Conservation (phyloP, 108 stramenopile genomes). For the Nannochloropsis gaditana region DNA sequence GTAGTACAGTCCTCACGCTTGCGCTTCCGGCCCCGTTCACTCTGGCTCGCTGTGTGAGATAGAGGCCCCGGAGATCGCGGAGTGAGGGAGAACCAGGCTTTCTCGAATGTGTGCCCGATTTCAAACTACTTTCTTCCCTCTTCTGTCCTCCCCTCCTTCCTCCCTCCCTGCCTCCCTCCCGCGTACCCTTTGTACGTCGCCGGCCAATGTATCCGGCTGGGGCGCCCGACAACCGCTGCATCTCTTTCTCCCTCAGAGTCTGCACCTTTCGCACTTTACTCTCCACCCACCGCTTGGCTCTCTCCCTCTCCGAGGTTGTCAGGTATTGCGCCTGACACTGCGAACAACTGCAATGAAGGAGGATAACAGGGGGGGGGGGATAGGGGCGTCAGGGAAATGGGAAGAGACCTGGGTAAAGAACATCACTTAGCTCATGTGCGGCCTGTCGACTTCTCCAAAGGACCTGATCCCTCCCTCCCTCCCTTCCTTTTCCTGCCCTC, state of each 20-base stretch:
- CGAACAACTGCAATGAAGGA: background rate
- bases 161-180: background rate
- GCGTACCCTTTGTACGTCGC: background rate
- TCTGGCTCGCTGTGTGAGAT: background rate
- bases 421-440: too few relatives aligned
- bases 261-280: background rate
- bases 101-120: too few relatives aligned
- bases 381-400: background rate
- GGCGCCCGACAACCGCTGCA: background rate
- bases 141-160: background rate
- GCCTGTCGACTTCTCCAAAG: too few relatives aligned
- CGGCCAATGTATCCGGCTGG: background rate
- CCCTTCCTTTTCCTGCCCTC: background rate
- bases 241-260: background rate
- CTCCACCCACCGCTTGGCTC: constrained; percentile 10
- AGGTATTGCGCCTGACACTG: background rate
- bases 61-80: background rate
- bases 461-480: background rate
- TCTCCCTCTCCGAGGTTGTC: background rate
- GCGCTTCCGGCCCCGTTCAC: background rate
- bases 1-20: background rate
- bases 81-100: background rate
- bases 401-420: background rate
- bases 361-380: background rate
- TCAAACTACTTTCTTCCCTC: too few relatives aligned